Evolutionary conservation across 495 filamentous ascomycete species (phyloP).

Genomic region (Trichoderma reesei): DNA sequence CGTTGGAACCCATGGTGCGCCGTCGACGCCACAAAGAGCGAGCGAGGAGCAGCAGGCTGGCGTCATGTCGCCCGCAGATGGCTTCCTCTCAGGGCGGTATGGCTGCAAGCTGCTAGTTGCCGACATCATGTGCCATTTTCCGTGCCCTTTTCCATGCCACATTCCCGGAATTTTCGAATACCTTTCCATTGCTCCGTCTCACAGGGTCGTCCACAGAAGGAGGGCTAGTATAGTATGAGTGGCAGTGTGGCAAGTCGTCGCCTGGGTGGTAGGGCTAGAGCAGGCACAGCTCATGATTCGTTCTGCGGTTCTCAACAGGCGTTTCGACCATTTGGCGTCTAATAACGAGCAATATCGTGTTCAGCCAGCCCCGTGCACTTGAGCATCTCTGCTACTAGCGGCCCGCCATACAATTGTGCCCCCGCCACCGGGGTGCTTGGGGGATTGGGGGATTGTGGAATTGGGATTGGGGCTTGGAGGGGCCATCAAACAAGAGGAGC

Average conservation of each 20-base stretch:
- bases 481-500: not conserved
- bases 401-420: not conserved
- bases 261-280: not conserved
- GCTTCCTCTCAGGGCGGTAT: no score
- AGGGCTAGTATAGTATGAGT: no score
- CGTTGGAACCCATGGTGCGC: not conserved
- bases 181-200: not conserved
- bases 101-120: not conserved
- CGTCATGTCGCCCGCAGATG: not conserved
- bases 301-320: not conserved
- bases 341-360: no score
- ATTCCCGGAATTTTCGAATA: not conserved
- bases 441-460: no score
- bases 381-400: not conserved
- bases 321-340: not conserved
- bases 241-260: no score
- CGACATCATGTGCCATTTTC: conserved; percentile 1
- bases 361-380: not conserved
- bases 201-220: no score
- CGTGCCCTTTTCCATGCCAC: not conserved
- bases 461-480: no score
- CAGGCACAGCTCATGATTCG: not conserved
- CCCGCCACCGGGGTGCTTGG: not conserved
- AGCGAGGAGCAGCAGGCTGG: not conserved
- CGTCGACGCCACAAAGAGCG: not conserved